Base-by-base conservation (phyloP, 805 yeast species). In the Huiozyma sinensis region DNA sequence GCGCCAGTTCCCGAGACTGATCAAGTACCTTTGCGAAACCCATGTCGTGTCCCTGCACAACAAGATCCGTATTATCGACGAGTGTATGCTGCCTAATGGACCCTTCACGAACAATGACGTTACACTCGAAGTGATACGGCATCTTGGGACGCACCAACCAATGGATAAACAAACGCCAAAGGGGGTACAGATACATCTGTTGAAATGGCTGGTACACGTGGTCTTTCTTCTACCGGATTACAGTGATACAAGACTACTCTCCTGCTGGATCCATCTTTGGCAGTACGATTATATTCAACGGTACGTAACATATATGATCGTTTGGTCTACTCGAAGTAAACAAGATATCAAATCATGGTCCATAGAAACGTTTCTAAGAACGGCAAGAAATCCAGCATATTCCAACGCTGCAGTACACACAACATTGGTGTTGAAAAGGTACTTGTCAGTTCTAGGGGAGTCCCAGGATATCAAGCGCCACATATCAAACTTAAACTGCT, bases 171-270 rank as follows among this genome's bases (percentile, higher is more conserved):
- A 11, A n/a, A 12, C 33, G 36, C 42, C 64, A 2, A 44, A 40
- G 12, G 46, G 44, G 1, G 13, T 66, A 0, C 71, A 67, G 43
- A 43, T 45, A 1, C 47, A 51, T 0, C 43, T 67, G 0, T 47
- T 61, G 24, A 55, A 53, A 31, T 68, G 72, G 72, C 42, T 68
- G 24, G 58, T 64, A 2, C 60, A 57, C 10, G 57, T 64, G 0
- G 56, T 52, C 39, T 47, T 55, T 33, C 47, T 63, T 2, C 49
- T 60, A 9, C 55, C 54, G 7, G 53, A 54, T 13, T 3, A 17
- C 4, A 17, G 24, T 17, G 24, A 17, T 17, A 37, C 40, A 6
- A 38, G 27, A 2, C n/a, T 53, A 7, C 51, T 54, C 11, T 60
- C 68, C 1, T 17, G 60, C 7, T 53, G 65, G 48, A 54, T 66